Conservation (phyloP, 2,329 filamentous ascomycete species). For the Apiospora hydei region DNA sequence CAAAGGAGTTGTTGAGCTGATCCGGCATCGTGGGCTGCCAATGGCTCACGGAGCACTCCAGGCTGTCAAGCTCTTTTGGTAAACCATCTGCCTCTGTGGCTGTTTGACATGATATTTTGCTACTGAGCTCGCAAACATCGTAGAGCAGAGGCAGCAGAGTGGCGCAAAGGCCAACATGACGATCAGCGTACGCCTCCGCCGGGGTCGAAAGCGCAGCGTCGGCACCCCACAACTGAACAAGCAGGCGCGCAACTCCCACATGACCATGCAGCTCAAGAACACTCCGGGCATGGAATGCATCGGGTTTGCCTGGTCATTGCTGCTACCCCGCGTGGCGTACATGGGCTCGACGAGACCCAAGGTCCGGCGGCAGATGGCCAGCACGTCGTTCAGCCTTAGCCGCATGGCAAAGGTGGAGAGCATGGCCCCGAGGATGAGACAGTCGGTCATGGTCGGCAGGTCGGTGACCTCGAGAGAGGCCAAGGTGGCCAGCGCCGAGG, state of each 20-base stretch:
- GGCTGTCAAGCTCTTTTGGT: not conserved
- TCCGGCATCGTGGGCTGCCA: not conserved
- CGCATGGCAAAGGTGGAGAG: not conserved
- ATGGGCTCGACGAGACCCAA: not conserved
- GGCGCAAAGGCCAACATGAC: slow-evolving; percentile 36
- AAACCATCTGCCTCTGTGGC: not conserved
- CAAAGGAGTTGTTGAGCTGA: slow-evolving; percentile 31
- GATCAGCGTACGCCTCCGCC: slow-evolving; percentile 32
- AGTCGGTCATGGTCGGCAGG: not conserved
- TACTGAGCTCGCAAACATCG: slow-evolving; percentile 36
- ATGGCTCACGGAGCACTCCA: not conserved
- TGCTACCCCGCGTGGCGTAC: not conserved
- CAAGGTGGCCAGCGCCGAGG: not conserved
- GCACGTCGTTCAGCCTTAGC: not conserved
- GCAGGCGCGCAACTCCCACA: slow-evolving; percentile 12
- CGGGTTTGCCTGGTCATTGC: not conserved
- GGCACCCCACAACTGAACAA: not conserved
- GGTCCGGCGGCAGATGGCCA: not conserved
- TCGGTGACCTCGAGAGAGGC: not conserved
- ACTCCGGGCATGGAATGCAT: not conserved
- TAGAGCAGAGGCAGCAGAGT: slow-evolving; percentile 37
- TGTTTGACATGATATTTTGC: not conserved
- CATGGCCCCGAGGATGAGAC: not conserved
- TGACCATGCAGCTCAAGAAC: slow-evolving; percentile 1
- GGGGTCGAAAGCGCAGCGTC: not conserved